Percentiles rank a stretch among this genome's conserved stretches.
Conservation (phyloP, 2,329 filamentous ascomycete species). For the Periconia sp. region DNA sequence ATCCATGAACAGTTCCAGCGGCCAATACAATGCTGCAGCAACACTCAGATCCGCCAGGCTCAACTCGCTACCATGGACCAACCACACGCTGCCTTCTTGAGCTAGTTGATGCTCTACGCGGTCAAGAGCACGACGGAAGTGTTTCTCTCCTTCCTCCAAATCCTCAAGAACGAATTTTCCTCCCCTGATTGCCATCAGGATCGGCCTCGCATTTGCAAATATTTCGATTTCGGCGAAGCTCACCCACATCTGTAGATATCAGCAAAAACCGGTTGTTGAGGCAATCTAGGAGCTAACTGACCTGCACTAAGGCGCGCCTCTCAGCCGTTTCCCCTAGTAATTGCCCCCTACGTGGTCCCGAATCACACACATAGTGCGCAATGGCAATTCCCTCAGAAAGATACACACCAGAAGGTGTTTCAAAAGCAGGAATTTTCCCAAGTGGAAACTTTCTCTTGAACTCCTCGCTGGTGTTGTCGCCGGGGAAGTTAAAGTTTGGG, state of each 20-base stretch:
- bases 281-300: too few relatives aligned
- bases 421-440: slow-evolving; percentile 55
- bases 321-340: slow-evolving; percentile 48
- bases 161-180: slow-evolving; percentile 15
- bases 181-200: slow-evolving; percentile 10
- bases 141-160: slow-evolving; percentile 10
- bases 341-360: slow-evolving; percentile 48
- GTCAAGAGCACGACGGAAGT: slow-evolving; percentile 11
- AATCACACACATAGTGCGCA: slow-evolving; percentile 49
- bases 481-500: slow-evolving; percentile 38
- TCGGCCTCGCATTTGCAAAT: slow-evolving; percentile 6
- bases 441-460: slow-evolving; percentile 56
- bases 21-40: slow-evolving; percentile 16
- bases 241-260: slow-evolving; percentile 53
- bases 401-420: slow-evolving; percentile 50
- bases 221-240: slow-evolving; percentile 14
- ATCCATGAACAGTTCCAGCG: slow-evolving; percentile 19
- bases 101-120: slow-evolving; percentile 16
- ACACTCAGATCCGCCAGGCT: slow-evolving; percentile 26
- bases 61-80: slow-evolving; percentile 19
- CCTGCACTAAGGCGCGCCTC: slow-evolving; percentile 47
- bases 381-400: slow-evolving; percentile 54
- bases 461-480: slow-evolving; percentile 49
- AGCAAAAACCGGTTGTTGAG: too few relatives aligned
- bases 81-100: slow-evolving; percentile 13